phyloP scores from a whole-genome alignment of 352 stramenopile genomes.

The Phytophthora rubi region DNA sequence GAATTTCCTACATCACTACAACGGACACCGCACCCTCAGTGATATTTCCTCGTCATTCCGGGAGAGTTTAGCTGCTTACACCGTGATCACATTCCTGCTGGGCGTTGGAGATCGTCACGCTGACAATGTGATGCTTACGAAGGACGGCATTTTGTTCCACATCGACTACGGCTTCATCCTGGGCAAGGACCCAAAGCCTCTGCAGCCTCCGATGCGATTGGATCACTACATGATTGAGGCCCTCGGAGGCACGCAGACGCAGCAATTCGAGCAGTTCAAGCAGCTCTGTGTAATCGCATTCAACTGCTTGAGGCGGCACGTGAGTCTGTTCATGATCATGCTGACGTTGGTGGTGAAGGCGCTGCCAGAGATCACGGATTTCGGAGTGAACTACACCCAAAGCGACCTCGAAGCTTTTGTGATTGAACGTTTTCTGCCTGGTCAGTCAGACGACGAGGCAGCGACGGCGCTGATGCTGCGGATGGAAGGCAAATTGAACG shows the following conservation, averaged over 20 bases:
- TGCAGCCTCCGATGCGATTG: conserved; percentile 97
- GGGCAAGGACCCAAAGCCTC: conserved; percentile 97
- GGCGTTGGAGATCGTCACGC: conserved; percentile 98
- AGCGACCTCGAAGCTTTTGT: conserved; percentile 85
- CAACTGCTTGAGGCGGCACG: conserved; percentile 85
- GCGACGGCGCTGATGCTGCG: conserved; percentile 80
- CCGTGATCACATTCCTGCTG: conserved; percentile 99
- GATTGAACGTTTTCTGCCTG: conserved; percentile 82
- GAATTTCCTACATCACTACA: conserved; percentile 88
- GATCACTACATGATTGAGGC: conserved; percentile 93
- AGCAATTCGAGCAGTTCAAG: conserved; percentile 88
- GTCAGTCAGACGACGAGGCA: conserved; percentile 83
- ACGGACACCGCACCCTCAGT: conserved; percentile 83
- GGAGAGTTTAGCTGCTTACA: conserved; percentile 97
- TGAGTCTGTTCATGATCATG: conserved; percentile 90
- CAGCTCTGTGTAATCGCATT: conserved; percentile 88
- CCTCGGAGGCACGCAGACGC: conserved; percentile 77
- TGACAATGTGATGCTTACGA: conserved; percentile 99
- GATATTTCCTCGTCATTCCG: conserved; percentile 87
- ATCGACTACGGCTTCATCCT: conserved; percentile 99
- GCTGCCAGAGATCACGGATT: conserved; percentile 87
- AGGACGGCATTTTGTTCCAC: conserved; percentile 98
- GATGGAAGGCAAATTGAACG: conserved; percentile 89
- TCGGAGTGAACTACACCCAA: conserved; percentile 86
- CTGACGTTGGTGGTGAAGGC: conserved; percentile 84